Conservation (phyloP, 768 basidiomycete genomes). For the Mycena floridula region DNA sequence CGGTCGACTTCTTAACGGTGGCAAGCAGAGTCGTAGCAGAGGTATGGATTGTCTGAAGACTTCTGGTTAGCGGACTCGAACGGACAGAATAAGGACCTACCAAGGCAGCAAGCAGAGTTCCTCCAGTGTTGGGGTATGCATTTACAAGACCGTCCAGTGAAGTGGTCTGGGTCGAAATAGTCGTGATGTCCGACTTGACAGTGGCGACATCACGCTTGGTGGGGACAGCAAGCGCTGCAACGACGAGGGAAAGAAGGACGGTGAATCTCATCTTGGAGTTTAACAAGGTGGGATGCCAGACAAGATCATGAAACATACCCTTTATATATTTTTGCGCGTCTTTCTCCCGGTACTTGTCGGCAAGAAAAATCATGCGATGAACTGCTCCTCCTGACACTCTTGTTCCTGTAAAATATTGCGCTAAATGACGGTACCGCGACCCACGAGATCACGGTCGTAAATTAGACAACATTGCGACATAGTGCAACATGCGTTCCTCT, state of each 20-base stretch:
- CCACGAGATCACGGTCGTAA: no score
- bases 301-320: no score
- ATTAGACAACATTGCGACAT: no score
- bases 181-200: constrained; percentile 23
- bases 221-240: constrained; percentile 15
- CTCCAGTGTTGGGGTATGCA: constrained; percentile 19
- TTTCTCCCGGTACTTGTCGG: no score
- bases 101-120: constrained; percentile 2
- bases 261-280: constrained; percentile 5
- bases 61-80: neutral
- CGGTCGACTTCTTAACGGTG: constrained; percentile 16
- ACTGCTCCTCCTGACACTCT: no score
- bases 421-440: no score
- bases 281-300: no score
- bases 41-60: constrained; percentile 19
- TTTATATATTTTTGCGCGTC: no score
- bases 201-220: constrained; percentile 18
- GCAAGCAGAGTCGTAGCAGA: constrained; percentile 13
- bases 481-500: no score
- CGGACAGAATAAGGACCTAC: neutral
- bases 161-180: constrained; percentile 19
- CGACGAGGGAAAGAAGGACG: constrained; percentile 20
- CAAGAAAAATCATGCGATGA: no score
- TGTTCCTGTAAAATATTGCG: no score
- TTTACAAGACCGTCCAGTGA: constrained; percentile 23